Percentiles rank a stretch among this genome's conserved stretches.
Conservation (phyloP, 345 rosid genomes). For the Noccaea bulbosa region DNA sequence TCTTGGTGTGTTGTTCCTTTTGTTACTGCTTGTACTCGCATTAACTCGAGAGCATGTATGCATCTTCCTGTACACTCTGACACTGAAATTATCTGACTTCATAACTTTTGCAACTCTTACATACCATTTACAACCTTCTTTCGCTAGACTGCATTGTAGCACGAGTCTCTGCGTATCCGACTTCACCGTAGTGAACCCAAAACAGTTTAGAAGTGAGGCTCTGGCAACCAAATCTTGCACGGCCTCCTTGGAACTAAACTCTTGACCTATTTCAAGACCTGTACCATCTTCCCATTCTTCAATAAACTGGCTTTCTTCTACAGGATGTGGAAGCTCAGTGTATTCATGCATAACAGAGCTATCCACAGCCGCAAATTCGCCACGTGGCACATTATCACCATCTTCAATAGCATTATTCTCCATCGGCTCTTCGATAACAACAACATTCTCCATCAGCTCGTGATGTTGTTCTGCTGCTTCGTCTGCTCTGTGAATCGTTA, state of each 20-base stretch:
- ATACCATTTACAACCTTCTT: background rate
- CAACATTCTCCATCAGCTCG: background rate
- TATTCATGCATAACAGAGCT: background rate
- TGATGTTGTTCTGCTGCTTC: background rate
- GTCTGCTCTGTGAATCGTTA: background rate
- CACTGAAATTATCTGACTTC: too few relatives aligned
- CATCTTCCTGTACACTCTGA: too few relatives aligned
- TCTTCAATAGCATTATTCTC: background rate
- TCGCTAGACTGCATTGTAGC: background rate
- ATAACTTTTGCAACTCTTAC: background rate
- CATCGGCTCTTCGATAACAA: background rate
- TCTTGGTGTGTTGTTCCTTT: too few relatives aligned
- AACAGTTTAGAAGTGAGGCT: too few relatives aligned
- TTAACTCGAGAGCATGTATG: too few relatives aligned
- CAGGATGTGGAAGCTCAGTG: background rate
- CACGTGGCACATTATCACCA: background rate
- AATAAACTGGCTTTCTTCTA: too few relatives aligned
- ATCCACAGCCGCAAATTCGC: background rate
- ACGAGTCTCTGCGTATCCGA: background rate
- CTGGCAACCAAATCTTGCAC: background rate
- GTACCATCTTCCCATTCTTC: too few relatives aligned
- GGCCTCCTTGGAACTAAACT: background rate
- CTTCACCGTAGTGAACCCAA: too few relatives aligned
- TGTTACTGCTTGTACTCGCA: too few relatives aligned
- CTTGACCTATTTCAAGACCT: too few relatives aligned